Base-by-base conservation (phyloP, 2,329 filamentous ascomycete species). In the Grosmannia huntii region DNA sequence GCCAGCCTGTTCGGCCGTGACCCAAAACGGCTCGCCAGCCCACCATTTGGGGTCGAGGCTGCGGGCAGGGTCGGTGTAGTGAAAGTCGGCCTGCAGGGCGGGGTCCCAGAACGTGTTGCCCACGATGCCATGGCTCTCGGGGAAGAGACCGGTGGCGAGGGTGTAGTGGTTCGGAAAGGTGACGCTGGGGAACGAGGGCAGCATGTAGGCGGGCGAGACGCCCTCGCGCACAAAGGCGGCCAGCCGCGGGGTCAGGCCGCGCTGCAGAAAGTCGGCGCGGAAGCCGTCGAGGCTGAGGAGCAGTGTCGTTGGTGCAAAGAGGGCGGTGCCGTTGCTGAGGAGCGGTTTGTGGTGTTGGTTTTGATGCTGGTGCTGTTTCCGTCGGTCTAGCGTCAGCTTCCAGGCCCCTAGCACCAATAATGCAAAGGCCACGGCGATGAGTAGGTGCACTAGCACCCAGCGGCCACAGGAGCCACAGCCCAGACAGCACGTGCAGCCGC, bases 141-240 rank as follows among this genome's bases (percentile, higher is more conserved):
- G 94, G 65, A 97, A 90, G 28, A 97, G 73, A 0, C 94, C 94
- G 0, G 94, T 97, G 0, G 90, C 89, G 44, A 97, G 76, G 0
- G 92, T 96, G 70, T 92, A 96, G 70, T 97, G 94, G 65, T 97
- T 92, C 14, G 94, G 94, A 66, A 99, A 99, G 0, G 94, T 99
- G 52, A 99, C 89, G 25, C 89, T 95, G 0, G 94, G 94, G 64
- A 99, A 99, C 46, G 90, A 95, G 0, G 94, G 94, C 7, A 83
- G 79, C 90, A 99, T 96, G 72, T 92, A 96, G 63, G 84, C 80
- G 3, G 94, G 92, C 6, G 91, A 96, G 12, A 97, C 84, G 33
- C 94, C 94, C 63, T 90, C 83, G 60, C 82, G 80, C 61, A 96
- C 77, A 63, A 99, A 86, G 2, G 84, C 79, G 64, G 84, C 89